Base-by-base conservation (phyloP, 768 basidiomycete genomes). In the Russula vinacea region DNA sequence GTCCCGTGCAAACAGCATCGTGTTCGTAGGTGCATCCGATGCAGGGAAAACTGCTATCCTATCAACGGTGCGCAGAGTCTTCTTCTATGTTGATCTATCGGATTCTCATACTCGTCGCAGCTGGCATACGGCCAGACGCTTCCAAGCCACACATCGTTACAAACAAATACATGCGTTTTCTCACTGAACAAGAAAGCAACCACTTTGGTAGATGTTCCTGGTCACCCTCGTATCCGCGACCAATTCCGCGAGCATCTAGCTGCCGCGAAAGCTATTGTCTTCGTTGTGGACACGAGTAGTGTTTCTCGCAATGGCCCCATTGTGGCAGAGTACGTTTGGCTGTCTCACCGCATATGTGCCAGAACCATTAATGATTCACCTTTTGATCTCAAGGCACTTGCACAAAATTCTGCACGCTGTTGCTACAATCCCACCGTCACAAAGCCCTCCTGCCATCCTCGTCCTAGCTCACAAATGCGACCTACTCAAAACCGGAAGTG, bases 21-120 rank as follows among this genome's bases (percentile, higher is more conserved):
- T 94, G 5, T 77, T 94, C n/a, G 80, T 89, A 3, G 92, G 92
- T 2, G 78, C 86, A 44, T 80, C 86, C 7, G 89, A 92, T 74
- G 83, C 84, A 1, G 92, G 92, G 53, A 94, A 94, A 77, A 93
- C 92, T 1, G 80, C 90, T 22, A 84, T 93, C 44, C 71, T 92
- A 56, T 85, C 88, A 26, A 79, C 82, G 66, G 92, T 90, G 65
- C 68, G 86, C 80, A 39, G 33, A 17, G 6, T 35, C 14, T 19
- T 26, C 9, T 33, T 42, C 19, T 50, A 32, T 13, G 2, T 33
- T 3, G 56, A 29, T 64, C 35, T 58, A 22, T 26, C 50, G 16
- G 42, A 39, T 56, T 60, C 32, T 33, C 13, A 42, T 19, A 65
- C 54, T 58, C 67, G 67, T 52, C 32, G 2, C 59, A 93, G 92